A percentile compares a stretch with the other conserved stretches of the same genome.
Evolutionary conservation across 2,329 filamentous ascomycete species (phyloP).

Genomic region (Periglandula ipomoeae): DNA sequence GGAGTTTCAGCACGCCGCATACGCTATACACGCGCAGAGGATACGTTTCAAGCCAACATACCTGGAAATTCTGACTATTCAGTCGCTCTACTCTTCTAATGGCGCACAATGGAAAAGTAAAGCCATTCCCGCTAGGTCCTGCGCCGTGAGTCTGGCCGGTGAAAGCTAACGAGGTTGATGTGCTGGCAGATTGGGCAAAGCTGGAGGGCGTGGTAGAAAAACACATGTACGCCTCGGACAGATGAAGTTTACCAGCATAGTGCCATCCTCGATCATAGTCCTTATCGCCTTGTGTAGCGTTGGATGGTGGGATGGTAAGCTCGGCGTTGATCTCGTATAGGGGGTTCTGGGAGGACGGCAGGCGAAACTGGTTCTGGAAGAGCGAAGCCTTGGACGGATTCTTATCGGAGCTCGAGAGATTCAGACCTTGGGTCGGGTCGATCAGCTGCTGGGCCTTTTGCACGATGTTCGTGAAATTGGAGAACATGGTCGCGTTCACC

Average conservation of each 20-base stretch:
- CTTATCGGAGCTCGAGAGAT: constrained; percentile 63
- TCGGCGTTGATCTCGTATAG: constrained; percentile 96
- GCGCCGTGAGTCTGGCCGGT: constrained; percentile 89
- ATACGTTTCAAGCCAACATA: constrained; percentile 19
- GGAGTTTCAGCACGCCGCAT: background rate
- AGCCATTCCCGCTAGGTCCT: constrained; percentile 89
- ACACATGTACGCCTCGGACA: constrained; percentile 91
- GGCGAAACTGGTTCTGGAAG: constrained; percentile 93
- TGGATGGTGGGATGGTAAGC: constrained; percentile 72
- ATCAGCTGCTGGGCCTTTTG: constrained; percentile 95
- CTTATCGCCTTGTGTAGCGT: constrained; percentile 61
- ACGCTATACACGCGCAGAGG: background rate
- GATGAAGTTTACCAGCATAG: constrained; percentile 85
- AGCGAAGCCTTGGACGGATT: constrained; percentile 85
- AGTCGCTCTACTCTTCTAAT: constrained; percentile 87
- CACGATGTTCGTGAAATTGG: constrained; percentile 66
- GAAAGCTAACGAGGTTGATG: constrained; percentile 71
- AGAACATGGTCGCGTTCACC: constrained; percentile 43
- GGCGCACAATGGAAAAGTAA: constrained; percentile 85
- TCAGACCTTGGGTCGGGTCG: constrained; percentile 72
- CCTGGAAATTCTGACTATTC: constrained; percentile 80
- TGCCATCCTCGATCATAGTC: constrained; percentile 68
- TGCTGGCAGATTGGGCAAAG: constrained; percentile 72
- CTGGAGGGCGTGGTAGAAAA: constrained; percentile 91
- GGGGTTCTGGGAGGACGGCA: constrained; percentile 84